Evolutionary conservation across 2,329 filamentous ascomycete species (phyloP).

Genomic region (Fusarium verticillioides): DNA sequence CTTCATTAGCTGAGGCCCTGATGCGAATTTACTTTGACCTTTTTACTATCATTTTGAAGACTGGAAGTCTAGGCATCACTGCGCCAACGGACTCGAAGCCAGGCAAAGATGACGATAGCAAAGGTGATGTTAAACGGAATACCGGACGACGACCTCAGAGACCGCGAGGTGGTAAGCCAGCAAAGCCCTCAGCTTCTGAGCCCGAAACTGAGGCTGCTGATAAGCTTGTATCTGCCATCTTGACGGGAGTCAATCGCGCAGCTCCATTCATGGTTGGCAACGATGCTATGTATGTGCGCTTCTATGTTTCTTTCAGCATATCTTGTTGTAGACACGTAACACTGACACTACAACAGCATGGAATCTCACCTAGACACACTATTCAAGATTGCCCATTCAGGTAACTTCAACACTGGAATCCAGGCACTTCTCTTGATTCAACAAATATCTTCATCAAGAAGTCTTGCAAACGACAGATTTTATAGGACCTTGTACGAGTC

Average conservation of each 20-base stretch:
- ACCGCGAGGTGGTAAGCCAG: constrained; percentile 37
- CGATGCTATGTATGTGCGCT: constrained; percentile 68
- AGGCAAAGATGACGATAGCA: constrained; percentile 48
- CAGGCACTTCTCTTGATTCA: constrained; percentile 96
- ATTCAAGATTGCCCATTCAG: constrained; percentile 95
- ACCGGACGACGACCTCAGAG: constrained; percentile 42
- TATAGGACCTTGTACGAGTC: constrained; percentile 97
- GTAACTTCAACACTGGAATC: constrained; percentile 98
- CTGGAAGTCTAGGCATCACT: constrained; percentile 50
- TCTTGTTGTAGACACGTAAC: neutral
- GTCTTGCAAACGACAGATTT: constrained; percentile 87
- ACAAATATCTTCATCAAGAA: constrained; percentile 84
- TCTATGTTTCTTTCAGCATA: neutral
- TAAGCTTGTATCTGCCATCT: constrained; percentile 89
- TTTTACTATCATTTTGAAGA: constrained; percentile 85
- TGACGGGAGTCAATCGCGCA: constrained; percentile 95
- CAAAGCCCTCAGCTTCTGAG: constrained; percentile 51
- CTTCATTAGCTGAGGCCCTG: constrained; percentile 80
- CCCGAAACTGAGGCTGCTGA: constrained; percentile 77
- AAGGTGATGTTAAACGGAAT: constrained; percentile 2
- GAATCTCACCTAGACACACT: constrained; percentile 92
- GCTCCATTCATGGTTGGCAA: constrained; percentile 91
- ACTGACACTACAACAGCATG: constrained; percentile 62
- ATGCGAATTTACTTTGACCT: constrained; percentile 92
- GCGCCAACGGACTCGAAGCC: constrained; percentile 59